Percentiles rank a stretch among this genome's conserved stretches.
phyloP scores from a whole-genome alignment of 73 alveolate species.

The Symbiodinium natans region DNA sequence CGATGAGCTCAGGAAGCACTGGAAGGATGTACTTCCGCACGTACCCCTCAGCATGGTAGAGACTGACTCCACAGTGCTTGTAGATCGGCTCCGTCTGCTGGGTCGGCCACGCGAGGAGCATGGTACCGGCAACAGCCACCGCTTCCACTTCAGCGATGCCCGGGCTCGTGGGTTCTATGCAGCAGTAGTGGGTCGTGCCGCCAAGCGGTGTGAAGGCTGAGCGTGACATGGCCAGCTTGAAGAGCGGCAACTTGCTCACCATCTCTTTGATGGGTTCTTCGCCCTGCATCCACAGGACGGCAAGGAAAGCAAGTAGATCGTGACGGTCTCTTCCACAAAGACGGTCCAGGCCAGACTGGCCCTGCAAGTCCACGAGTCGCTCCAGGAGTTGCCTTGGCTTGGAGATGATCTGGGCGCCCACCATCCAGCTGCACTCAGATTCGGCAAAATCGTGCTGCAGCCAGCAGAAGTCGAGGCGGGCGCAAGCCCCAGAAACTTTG shows the following conservation, averaged over 20 bases:
- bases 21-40: conserved; percentile 12
- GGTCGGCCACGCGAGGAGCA: conserved; percentile 49
- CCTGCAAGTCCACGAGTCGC: background rate
- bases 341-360: background rate
- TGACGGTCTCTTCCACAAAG: background rate
- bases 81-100: conserved; percentile 22
- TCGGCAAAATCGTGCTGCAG: background rate
- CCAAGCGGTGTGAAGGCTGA: background rate
- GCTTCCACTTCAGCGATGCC: background rate
- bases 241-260: conserved; percentile 18
- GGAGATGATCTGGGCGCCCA: background rate
- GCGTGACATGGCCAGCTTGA: background rate
- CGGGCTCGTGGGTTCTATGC: background rate
- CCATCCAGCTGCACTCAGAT: background rate
- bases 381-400: background rate
- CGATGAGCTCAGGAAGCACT: background rate
- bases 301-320: conserved; percentile 14
- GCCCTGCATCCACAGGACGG: background rate
- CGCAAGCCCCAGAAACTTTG: too few relatives aligned
- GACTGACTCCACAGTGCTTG: background rate
- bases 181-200: background rate
- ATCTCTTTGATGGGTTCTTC: background rate
- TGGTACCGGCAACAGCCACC: background rate
- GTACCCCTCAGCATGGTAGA: conserved; percentile 4
- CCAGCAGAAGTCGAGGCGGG: too few relatives aligned